Evolutionary conservation across 176 grass and related monocot species (phyloP), one percentile per base, ranked within the genome.

Genomic region (Aegilops tauschii): DNA sequence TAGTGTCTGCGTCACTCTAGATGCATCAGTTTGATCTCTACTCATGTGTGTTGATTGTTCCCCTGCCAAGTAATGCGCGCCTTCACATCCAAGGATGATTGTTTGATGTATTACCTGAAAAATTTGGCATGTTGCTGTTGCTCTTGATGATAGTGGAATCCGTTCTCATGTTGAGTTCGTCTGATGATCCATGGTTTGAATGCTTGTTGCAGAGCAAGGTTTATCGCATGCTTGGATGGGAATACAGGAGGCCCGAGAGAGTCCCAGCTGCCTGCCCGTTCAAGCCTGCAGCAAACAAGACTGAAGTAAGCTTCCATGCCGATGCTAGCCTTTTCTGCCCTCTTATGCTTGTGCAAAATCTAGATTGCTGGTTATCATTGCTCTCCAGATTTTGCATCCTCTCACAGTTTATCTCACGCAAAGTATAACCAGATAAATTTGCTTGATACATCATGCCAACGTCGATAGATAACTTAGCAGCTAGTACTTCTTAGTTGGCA

Each of bases 201-300:
- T 45, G 14, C 18, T 18, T 2, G 36, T 79, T 79, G 37, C 90
- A 99, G 94, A 77, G 92, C 59, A 99, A 94, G 87, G 80, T 99
- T 11, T 99, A 99, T 80, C 37, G 80, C 40, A 74, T 99, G 79
- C 88, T 99, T 78, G 97, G 97, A 71, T 99, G 97, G 94, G 97
- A 99, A 64, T 96, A 96, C 87, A 91, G 83, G 90, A 99, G 87
- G 70, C 90, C 97, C 76, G 92, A 80, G 69, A 86, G 89, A 79
- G 94, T 77, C 36, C 97, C 97, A 16, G 92, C 97, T 75, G 89
- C 97, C 80, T 99, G 97, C 83, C 97, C 92, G 12, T 94, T 78
- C 86, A 99, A 96, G 29, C 97, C 97, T 75, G 92, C 76, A 11
- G 80, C 86, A 30, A 78, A 81, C 21, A 96, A 91, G 77, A 79